Evolutionary conservation across 805 yeast genomes (phyloP), one percentile per base, ranked within the genome.

Genomic region (Kazachstania martiniae): DNA sequence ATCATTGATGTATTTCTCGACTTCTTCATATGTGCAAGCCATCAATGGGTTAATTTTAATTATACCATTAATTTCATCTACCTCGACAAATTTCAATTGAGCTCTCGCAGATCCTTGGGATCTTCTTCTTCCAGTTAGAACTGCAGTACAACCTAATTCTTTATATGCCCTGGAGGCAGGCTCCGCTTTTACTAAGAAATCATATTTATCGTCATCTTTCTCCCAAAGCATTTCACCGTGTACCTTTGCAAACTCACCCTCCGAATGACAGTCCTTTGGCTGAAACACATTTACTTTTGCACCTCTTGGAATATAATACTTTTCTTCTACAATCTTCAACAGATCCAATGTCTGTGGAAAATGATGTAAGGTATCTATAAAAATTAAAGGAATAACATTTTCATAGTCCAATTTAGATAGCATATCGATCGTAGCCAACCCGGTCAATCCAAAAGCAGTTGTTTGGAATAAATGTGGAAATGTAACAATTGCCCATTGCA

Each of bases 391-490:
- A 5, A 82, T 42, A 24, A 43, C 33, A 8, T 42, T 36, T n/a
- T 38, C 35, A 5, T 32, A 36, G 33, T 44, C 38, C 40, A 77
- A 45, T 49, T 75, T 72, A 21, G 80, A 68, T 18, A 87, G 57
- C 70, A 87, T 81, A 54, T 87, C 95, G 27, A 83, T 64, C 9
- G 89, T 87, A 19, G 81, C 94, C 37, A 89, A 59, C 0, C 97
- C 97, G 1, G 95, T 83, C 29, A 89, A 66, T 0, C 97, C 97
- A 59, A 89, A 86, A 1, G 97, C 97, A 0, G 97, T 85, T 2
- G 95, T 86, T 58, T 89, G 97, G 49, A 55, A 87, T 24, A 89
- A 62, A 25, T 74, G 66, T 3, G 95, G 95, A 48, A 87, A 77
- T 0, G 94, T 84, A n/a, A 71, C 55, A 12, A 79, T 59, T 0